Evolutionary conservation across 2,329 filamentous ascomycete genomes (phyloP), one percentile per base, ranked within the genome.

Genomic region (Cladosporium sp.): DNA sequence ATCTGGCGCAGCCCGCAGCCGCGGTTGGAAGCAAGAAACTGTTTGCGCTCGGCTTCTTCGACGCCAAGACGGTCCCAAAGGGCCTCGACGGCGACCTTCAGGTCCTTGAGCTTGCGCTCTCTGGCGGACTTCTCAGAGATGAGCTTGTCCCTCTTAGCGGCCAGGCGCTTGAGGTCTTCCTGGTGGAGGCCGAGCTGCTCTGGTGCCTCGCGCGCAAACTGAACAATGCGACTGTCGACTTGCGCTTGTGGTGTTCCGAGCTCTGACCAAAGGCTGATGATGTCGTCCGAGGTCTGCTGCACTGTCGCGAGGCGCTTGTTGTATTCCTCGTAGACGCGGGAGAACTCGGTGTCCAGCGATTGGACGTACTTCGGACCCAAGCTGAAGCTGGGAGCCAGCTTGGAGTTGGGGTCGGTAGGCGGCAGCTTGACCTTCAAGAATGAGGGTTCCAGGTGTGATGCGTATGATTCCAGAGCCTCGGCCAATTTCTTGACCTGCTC

Each of bases 401-500:
- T 84, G 43, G 88, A 83, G 59, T 89, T 86, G 4, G 86, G 83
- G 1, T 81, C 82, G 3, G 86, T 90, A 0, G 92, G 92, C 1
- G 93, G 93, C 6, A 98, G 81, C 38, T 85, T 80, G 65, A 97
- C 84, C 65, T 85, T 82, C 59, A 97, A 81, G 68, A 97, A 97
- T 2, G 86, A 86, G 9, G 88, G 76, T 69, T 98, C 93, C 43
- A 98, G 86, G 68, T 97, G 93, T 9, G 89, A 95, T 1, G 93
- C 95, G 69, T 97, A 98, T 4, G 92, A 96, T 68, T 95, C 86
- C 46, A 98, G 84, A 3, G 92, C 92, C 71, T 95, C 84, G 19
- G 90, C 90, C 58, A 98, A 86, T 77, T 96, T 96, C 72, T 89
- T 92, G 55, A 97, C 89, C 75, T 97, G 90, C 67, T 96, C 91